phyloP scores from a whole-genome alignment of 306 rosid genomes.

The Pterocarpus macrocarpus region DNA sequence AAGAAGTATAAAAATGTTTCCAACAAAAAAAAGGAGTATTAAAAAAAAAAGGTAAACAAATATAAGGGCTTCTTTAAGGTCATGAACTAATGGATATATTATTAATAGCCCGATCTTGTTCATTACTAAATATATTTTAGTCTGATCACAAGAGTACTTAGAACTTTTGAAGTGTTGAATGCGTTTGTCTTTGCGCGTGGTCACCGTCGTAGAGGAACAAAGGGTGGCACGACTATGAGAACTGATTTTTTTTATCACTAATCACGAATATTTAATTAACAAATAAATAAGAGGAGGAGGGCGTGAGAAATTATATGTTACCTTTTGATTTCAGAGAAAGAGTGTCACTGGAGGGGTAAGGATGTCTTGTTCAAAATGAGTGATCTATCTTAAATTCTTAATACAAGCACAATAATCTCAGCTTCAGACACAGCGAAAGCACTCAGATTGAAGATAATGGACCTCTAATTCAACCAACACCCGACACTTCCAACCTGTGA shows the following conservation, averaged over 20 bases:
- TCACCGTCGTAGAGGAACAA: background rate
- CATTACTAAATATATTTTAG: background rate
- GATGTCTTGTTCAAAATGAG: background rate
- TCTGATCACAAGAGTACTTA: background rate
- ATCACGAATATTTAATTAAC: too few relatives aligned
- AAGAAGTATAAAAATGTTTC: too few relatives aligned
- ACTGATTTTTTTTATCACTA: too few relatives aligned
- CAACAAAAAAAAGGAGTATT: too few relatives aligned
- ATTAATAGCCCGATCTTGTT: too few relatives aligned
- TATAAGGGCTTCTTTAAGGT: too few relatives aligned
- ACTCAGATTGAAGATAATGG: constrained; percentile 35
- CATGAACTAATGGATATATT: too few relatives aligned
- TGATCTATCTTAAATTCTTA: background rate
- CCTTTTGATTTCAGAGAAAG: too few relatives aligned
- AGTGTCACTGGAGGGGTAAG: background rate
- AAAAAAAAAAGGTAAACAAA: too few relatives aligned
- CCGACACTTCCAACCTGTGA: constrained; percentile 66
- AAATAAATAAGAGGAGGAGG: too few relatives aligned
- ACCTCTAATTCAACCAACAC: constrained; percentile 43
- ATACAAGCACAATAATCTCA: background rate
- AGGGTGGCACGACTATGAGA: too few relatives aligned
- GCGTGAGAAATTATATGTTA: too few relatives aligned
- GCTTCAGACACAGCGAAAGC: background rate
- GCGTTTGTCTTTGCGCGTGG: background rate
- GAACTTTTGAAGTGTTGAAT: background rate